Conservation (phyloP, 1,284 basidiomycete genomes). For the Vanrija sp. region DNA sequence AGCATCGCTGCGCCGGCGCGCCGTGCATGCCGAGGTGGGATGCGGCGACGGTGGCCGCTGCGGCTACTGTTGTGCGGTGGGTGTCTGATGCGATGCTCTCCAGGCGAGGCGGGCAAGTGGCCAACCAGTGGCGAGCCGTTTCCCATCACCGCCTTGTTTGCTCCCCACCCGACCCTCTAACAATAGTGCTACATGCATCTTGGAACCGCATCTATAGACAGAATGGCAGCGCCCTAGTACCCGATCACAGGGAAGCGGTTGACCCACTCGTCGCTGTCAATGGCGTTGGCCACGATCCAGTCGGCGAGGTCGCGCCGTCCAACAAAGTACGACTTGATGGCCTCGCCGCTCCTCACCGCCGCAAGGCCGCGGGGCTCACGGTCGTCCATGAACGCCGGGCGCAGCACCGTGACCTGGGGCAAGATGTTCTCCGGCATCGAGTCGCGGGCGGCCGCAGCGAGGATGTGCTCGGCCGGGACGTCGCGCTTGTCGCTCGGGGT, state of each 20-base stretch:
- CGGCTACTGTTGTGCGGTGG: no score
- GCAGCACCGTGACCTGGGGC: constrained; percentile 23
- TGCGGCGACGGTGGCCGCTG: no score
- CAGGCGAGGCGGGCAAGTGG: no score
- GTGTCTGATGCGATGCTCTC: no score
- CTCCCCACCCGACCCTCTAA: no score
- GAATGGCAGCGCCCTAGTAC: constrained; percentile 5
- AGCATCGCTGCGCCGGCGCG: no score
- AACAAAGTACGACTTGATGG: constrained; percentile 14
- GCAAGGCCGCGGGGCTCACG: constrained; percentile 6
- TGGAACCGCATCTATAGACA: no score
- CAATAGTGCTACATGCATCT: no score
- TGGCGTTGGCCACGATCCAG: constrained; percentile 21
- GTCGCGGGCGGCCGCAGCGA: constrained; percentile 2
- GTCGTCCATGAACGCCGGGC: constrained; percentile 22
- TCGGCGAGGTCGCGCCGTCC: constrained; percentile 21
- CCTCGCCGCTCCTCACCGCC: constrained; percentile 9
- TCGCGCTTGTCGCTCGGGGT: background rate
- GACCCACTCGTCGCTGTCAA: constrained; percentile 21
- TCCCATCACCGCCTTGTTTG: no score
- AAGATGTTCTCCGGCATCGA: constrained; percentile 13
- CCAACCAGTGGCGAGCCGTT: no score
- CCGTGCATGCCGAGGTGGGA: no score
- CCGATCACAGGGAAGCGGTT: constrained; percentile 27
- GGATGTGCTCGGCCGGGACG: constrained; percentile 1